phyloP scores from a whole-genome alignment of 257 asterid species.

The Buddleja alternifolia region DNA sequence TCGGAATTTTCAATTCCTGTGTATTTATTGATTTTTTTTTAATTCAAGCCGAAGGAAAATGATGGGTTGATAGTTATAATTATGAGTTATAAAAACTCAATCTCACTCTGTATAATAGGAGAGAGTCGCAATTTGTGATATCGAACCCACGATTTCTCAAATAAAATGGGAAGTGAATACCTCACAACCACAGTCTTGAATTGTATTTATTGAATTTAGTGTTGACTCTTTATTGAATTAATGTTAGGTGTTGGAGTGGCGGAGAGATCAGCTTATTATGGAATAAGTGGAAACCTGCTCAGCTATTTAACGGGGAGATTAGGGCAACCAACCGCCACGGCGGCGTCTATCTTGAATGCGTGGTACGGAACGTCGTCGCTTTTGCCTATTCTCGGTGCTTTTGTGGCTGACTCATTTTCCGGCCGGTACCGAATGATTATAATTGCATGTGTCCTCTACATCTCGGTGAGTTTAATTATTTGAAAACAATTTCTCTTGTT shows the following conservation, averaged over 20 bases:
- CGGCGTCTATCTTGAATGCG: slow-evolving; percentile 35
- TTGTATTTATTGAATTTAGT: too few relatives aligned
- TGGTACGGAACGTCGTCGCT: slow-evolving; percentile 37
- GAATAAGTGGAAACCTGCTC: slow-evolving; percentile 37
- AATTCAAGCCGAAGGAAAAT: too few relatives aligned
- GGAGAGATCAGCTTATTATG: slow-evolving; percentile 39
- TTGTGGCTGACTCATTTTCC: slow-evolving; percentile 34
- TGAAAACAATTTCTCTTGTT: background rate
- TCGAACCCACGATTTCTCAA: too few relatives aligned
- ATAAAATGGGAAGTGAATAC: too few relatives aligned
- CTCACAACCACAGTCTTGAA: too few relatives aligned
- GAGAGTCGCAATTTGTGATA: too few relatives aligned
- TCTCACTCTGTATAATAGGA: too few relatives aligned
- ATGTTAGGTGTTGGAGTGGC: slow-evolving; percentile 32
- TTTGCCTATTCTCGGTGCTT: slow-evolving; percentile 40
- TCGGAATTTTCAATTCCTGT: too few relatives aligned
- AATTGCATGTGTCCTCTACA: slow-evolving; percentile 28
- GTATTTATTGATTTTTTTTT: too few relatives aligned
- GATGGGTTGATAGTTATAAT: too few relatives aligned
- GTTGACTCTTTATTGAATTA: too few relatives aligned
- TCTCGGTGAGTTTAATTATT: slow-evolving; percentile 35
- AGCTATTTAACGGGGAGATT: slow-evolving; percentile 37
- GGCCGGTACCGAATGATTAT: slow-evolving; percentile 37
- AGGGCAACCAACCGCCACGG: slow-evolving; percentile 37
- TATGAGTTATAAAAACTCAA: too few relatives aligned